Evolutionary conservation across 257 asterid genomes (phyloP), one percentile per base, ranked within the genome.

Genomic region (Solanum megistacrolobum): DNA sequence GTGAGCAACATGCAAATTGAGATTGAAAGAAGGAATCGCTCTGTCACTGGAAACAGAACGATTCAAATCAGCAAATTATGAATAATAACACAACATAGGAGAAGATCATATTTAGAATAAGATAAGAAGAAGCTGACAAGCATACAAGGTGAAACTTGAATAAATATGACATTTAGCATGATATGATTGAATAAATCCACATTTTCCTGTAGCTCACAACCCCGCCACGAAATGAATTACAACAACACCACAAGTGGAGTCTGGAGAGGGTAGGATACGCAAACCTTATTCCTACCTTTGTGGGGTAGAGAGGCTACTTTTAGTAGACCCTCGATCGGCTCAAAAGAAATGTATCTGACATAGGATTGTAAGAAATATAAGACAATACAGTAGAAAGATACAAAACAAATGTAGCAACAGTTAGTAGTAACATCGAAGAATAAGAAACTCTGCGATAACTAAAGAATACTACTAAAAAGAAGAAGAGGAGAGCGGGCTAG

Each of bases 1-100:
- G 92, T 95, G 98, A 83, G 91, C 98, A 88, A 91, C 94, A 92
- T 97, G 99, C 94, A 97, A 93, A 92, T 96, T 95, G 85, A 97
- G 87, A 85, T 97, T 97, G 91, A 94, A 89, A 66, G 96, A 92
- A 41, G 98, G 99, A 82, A 97, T 92, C 12, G 91, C 94, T 91
- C 99, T 94, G 93, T 92, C 97, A 90, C 99, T 96, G 97, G 76
- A 92, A 71, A 86, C 12, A 85, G 43, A 89, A 81, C 23, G 83
- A 87, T 71, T 74, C 69, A 89, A 65, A 78, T 48, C 89, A 86
- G 84, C 55, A 79, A 88, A 55, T n/a, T 52, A 85, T 23, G 52
- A 41, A 60, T 84, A 58, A 20, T 21, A 21, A n/a, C 29, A 78
- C 35, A 4, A 78, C 38, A 52, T 52, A 52, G n/a, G 62, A 52